These are phyloP conservation scores for Lactarius hatsudake DNA, from an alignment of 768 basidiomycete genomes.

Conservation along the genomic window DNA sequence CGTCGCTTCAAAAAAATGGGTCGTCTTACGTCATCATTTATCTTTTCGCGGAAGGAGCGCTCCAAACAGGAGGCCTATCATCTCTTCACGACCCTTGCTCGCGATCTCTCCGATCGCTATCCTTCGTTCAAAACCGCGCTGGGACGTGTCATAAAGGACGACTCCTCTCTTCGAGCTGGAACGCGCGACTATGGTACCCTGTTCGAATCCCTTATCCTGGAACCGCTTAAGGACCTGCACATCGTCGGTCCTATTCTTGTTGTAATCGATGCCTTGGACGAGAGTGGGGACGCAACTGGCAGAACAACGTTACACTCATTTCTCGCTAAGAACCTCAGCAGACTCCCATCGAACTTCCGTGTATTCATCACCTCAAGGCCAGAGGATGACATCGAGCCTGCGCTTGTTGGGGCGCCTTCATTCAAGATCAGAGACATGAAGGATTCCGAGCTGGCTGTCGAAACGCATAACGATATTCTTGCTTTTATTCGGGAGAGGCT, in stretches of 20 bases:
- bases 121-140: not conserved
- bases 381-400: not conserved
- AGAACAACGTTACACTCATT: not conserved
- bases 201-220: not conserved
- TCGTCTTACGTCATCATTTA: not conserved
- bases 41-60: not conserved
- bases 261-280: conserved; percentile 1
- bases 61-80: not conserved
- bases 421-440: too few species aligned
- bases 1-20: not conserved
- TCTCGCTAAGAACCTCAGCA: not conserved
- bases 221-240: not conserved
- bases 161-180: not conserved
- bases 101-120: not conserved
- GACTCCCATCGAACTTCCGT: conserved; percentile 3
- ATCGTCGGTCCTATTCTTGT: not conserved
- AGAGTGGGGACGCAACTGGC: not conserved
- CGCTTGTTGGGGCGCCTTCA: not conserved
- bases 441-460: too few species aligned
- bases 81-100: not conserved
- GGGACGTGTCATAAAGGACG: not conserved
- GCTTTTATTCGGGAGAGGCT: too few species aligned
- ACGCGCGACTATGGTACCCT: not conserved
- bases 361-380: not conserved
- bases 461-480: too few species aligned